Evolutionary conservation across 2,329 filamentous ascomycete species (phyloP).

Genomic region (Pseudopithomyces maydicus): DNA sequence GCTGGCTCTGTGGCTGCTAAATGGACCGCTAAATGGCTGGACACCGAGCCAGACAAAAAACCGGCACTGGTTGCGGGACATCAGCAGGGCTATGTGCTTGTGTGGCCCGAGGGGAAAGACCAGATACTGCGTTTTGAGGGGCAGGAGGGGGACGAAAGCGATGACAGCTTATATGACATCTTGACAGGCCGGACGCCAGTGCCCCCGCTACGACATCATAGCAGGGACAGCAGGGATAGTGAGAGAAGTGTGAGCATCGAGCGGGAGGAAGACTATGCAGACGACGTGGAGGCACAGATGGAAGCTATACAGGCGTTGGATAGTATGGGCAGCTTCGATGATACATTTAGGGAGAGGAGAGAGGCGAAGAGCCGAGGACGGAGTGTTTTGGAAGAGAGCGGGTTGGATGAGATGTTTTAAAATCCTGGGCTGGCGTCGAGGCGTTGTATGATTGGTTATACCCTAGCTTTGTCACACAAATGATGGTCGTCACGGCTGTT

Average conservation of each 20-base stretch:
- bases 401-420: constrained; percentile 44
- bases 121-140: constrained; percentile 36
- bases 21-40: constrained; percentile 36
- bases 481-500: neutral
- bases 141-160: constrained; percentile 45
- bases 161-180: constrained; percentile 56
- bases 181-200: constrained; percentile 53
- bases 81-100: constrained; percentile 43
- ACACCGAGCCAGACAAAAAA: constrained; percentile 33
- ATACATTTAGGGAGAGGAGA: constrained; percentile 51
- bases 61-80: constrained; percentile 44
- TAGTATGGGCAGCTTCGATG: constrained; percentile 43
- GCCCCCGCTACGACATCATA: constrained; percentile 26
- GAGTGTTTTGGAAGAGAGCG: constrained; percentile 38
- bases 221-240: constrained; percentile 14
- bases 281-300: constrained; percentile 27
- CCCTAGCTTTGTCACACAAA: neutral
- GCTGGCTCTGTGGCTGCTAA: constrained; percentile 22
- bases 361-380: constrained; percentile 13
- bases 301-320: constrained; percentile 27
- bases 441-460: neutral
- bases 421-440: neutral
- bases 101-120: constrained; percentile 50
- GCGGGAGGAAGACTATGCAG: constrained; percentile 28
- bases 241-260: constrained; percentile 7